Percentiles rank a stretch among this genome's conserved stretches.
Conservation (phyloP, 2,329 filamentous ascomycete species). For the Fusarium hostae region DNA sequence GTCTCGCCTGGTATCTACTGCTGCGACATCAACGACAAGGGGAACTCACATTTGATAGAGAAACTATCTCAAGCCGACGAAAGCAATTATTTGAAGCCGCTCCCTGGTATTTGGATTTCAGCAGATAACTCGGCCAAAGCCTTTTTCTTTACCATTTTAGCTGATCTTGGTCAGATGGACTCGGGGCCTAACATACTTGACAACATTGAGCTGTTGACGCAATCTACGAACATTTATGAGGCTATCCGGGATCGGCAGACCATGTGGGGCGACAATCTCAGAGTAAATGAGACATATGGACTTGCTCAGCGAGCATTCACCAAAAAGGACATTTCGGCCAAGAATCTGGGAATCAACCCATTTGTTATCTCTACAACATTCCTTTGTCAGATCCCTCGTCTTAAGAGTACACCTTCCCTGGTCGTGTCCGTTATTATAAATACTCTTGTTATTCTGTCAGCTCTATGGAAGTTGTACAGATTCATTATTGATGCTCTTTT, state of each 20-base stretch:
- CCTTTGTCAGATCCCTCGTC: too few species aligned
- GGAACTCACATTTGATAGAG: neutral
- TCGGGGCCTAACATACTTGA: neutral
- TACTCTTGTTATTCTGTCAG: too few species aligned
- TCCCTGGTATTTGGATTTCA: neutral
- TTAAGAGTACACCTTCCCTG: too few species aligned
- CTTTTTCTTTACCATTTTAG: neutral
- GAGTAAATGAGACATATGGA: neutral
- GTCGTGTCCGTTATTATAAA: too few species aligned
- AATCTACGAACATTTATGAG: neutral
- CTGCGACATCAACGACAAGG: neutral
- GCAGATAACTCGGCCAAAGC: neutral
- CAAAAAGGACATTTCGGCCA: too few species aligned
- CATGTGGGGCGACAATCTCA: neutral
- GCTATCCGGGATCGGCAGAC: accelerated
- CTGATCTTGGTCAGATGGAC: neutral
- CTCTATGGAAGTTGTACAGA: too few species aligned
- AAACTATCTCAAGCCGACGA: neutral
- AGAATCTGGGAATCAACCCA: too few species aligned
- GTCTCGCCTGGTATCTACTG: neutral
- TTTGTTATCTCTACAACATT: too few species aligned
- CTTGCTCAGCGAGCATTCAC: too few species aligned
- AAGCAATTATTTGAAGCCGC: neutral
- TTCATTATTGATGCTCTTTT: too few species aligned
- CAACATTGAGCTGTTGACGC: neutral